Evolutionary conservation across 31 red algal genomes (phyloP).

Genomic region (Asparagopsis taxiformis): DNA sequence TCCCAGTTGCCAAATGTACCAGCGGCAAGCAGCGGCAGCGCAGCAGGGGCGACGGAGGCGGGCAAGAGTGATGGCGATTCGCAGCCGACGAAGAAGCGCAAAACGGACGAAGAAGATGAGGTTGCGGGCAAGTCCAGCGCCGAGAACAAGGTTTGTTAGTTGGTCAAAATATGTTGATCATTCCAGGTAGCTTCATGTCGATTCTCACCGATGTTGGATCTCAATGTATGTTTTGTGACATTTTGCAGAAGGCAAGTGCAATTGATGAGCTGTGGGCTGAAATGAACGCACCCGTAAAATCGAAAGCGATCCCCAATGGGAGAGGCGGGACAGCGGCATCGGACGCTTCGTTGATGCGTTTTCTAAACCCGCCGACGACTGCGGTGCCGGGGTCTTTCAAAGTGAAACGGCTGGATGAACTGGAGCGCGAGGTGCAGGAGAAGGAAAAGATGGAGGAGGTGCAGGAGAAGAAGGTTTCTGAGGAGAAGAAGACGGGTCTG

Average conservation of each 20-base stretch:
- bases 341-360: not conserved
- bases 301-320: not conserved
- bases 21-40: no score
- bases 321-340: not conserved
- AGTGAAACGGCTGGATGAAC: constrained; percentile 2
- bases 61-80: no score
- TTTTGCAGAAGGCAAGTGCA: not conserved
- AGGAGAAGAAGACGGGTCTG: constrained; percentile 28
- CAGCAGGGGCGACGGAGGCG: no score
- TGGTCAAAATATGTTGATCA: not conserved
- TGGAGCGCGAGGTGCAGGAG: constrained; percentile 24
- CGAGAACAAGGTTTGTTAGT: no score
- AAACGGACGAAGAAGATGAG: no score
- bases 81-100: no score
- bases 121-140: no score
- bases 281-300: constrained; percentile 4
- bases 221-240: not conserved
- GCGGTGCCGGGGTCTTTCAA: not conserved
- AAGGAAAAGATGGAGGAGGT: no score
- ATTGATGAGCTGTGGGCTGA: constrained; percentile 47
- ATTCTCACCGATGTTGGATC: not conserved
- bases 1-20: not conserved
- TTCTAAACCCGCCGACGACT: not conserved
- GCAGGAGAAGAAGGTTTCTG: constrained; percentile 7
- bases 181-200: not conserved